A percentile compares a stretch with the other conserved stretches of the same genome.
phyloP scores from a whole-genome alignment of 2,329 filamentous ascomycete genomes.

The Pseudogymnoascus sp. region DNA sequence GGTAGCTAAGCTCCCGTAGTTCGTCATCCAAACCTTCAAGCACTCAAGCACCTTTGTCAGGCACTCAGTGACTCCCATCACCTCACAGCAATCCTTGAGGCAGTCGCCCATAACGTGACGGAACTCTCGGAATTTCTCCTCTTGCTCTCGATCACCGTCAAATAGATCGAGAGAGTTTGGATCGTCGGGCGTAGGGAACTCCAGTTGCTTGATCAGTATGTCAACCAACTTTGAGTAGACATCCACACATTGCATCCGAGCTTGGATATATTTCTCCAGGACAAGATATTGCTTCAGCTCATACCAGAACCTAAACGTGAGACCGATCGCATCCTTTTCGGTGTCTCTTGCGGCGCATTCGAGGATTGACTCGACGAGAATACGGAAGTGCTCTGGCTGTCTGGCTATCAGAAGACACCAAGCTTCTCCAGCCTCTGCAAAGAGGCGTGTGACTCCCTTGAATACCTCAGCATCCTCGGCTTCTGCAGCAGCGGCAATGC shows the following conservation, averaged over 20 bases:
- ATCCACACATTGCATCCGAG: conserved; percentile 68
- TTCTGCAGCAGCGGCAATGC: conserved; percentile 66
- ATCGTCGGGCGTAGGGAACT: conserved; percentile 71
- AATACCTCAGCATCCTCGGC: conserved; percentile 80
- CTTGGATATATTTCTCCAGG: conserved; percentile 79
- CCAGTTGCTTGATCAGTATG: conserved; percentile 81
- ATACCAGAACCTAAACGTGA: conserved; percentile 97
- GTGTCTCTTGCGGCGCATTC: conserved; percentile 83
- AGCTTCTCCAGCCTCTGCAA: conserved; percentile 85
- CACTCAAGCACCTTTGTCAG: conserved; percentile 78
- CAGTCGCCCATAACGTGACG: conserved; percentile 96
- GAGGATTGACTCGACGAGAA: conserved; percentile 81
- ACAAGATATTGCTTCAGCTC: conserved; percentile 95
- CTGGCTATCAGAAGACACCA: conserved; percentile 91
- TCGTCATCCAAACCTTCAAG: conserved; percentile 82
- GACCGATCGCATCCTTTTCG: conserved; percentile 83
- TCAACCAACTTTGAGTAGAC: conserved; percentile 87
- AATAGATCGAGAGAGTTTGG: conserved; percentile 77
- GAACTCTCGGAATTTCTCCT: conserved; percentile 96
- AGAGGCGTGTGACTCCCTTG: conserved; percentile 82
- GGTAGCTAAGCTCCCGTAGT: conserved; percentile 69
- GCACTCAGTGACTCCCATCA: conserved; percentile 88
- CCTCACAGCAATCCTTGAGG: conserved; percentile 92
- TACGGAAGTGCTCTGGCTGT: conserved; percentile 71
- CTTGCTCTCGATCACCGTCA: conserved; percentile 88